Evolutionary conservation across 2,329 filamentous ascomycete species (phyloP).

Genomic region (Paramyrothecium sp.): DNA sequence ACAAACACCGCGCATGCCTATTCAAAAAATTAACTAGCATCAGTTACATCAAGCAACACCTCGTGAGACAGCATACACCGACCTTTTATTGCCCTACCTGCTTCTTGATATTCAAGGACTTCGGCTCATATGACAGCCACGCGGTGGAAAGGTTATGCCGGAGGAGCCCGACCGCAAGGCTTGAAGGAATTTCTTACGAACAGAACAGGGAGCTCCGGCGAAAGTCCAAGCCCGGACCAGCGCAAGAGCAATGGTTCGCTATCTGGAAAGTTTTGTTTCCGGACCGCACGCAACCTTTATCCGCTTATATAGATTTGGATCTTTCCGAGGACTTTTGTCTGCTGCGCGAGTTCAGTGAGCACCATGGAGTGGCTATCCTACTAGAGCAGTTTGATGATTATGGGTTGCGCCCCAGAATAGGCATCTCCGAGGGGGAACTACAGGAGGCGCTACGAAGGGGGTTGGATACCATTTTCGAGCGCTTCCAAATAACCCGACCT

Average conservation of each 20-base stretch:
- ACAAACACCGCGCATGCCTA: slow-evolving; percentile 22
- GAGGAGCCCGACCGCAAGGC: neutral
- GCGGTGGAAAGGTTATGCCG: neutral
- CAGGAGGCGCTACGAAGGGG: no score
- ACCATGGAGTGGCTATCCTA: no score
- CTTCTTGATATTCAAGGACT: neutral
- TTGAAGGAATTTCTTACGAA: neutral
- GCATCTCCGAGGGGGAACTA: no score
- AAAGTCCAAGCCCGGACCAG: slow-evolving; percentile 7
- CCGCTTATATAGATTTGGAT: slow-evolving; percentile 17
- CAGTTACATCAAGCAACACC: slow-evolving; percentile 27
- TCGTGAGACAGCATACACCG: slow-evolving; percentile 7
- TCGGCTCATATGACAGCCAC: neutral
- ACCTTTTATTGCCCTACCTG: neutral
- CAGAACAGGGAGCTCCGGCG: neutral
- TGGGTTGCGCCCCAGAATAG: no score
- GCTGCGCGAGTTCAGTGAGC: no score
- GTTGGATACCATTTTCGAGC: no score
- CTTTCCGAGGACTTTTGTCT: slow-evolving; percentile 2
- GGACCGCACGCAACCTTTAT: slow-evolving; percentile 13
- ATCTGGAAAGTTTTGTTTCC: slow-evolving; percentile 24
- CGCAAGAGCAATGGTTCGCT: slow-evolving; percentile 24
- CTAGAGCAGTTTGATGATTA: no score
- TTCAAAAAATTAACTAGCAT: slow-evolving; percentile 19
- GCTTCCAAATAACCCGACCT: no score